Evolutionary conservation across 768 basidiomycete genomes (phyloP).

Genomic region (Leccinum arenicola): DNA sequence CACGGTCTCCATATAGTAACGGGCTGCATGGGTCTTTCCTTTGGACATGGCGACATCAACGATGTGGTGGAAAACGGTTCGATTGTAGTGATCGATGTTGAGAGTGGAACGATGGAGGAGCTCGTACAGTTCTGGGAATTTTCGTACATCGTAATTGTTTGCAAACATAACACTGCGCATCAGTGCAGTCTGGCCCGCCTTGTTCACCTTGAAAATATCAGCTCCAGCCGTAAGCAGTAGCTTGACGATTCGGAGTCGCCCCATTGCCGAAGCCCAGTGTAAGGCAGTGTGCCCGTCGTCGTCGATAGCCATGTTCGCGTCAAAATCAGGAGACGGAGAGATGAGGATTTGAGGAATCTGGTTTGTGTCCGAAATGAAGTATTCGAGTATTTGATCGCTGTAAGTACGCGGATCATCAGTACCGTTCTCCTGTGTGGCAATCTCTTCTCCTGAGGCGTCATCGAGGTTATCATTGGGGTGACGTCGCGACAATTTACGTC

Average conservation of each 20-base stretch:
- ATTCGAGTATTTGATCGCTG: slow-evolving; percentile 94
- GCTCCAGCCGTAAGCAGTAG: slow-evolving; percentile 90
- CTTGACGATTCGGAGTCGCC: slow-evolving; percentile 93
- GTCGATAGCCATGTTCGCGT: slow-evolving; percentile 95
- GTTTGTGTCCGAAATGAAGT: slow-evolving; percentile 96
- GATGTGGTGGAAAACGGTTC: slow-evolving; percentile 97
- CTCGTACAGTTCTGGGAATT: slow-evolving; percentile 97
- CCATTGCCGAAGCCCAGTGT: slow-evolving; percentile 99
- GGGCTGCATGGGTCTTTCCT: slow-evolving; percentile 94
- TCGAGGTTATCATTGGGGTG: slow-evolving; percentile 45
- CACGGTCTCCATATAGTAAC: slow-evolving; percentile 99
- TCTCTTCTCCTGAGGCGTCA: slow-evolving; percentile 44
- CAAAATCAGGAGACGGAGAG: slow-evolving; percentile 85
- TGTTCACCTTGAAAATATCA: slow-evolving; percentile 96
- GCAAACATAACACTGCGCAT: slow-evolving; percentile 99
- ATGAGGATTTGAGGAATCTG: slow-evolving; percentile 87
- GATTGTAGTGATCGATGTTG: slow-evolving; percentile 97
- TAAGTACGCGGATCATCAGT: slow-evolving; percentile 64
- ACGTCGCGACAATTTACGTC: slow-evolving; percentile 49
- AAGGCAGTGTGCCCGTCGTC: slow-evolving; percentile 96
- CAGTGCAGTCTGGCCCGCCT: slow-evolving; percentile 91
- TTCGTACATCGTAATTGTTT: slow-evolving; percentile 98
- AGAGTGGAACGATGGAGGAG: slow-evolving; percentile 96
- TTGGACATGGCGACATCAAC: slow-evolving; percentile 97
- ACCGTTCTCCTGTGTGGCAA: slow-evolving; percentile 40